Evolutionary conservation across 352 stramenopile species (phyloP).

Genomic region (Phytophthora rubi): DNA sequence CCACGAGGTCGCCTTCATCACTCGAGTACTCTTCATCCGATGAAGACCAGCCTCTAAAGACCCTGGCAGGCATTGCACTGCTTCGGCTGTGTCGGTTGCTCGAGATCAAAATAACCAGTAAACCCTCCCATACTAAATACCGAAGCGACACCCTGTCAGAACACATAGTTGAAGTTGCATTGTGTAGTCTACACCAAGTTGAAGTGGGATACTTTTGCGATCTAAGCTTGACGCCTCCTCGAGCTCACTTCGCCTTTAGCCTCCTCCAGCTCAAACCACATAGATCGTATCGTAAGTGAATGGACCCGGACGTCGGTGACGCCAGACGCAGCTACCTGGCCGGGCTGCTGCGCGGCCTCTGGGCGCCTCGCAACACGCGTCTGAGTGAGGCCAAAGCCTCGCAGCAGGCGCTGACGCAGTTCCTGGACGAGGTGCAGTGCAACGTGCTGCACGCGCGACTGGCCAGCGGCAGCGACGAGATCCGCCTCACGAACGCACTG

Average conservation of each 20-base stretch:
- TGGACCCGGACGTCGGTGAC: conserved; percentile 49
- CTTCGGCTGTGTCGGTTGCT: conserved; percentile 24
- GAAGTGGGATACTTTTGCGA: conserved; percentile 24
- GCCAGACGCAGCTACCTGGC: conserved; percentile 66
- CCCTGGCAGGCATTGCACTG: not conserved
- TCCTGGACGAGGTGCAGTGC: conserved; percentile 78
- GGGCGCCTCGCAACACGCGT: conserved; percentile 47
- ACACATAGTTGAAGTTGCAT: conserved; percentile 28
- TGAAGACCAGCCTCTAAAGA: not conserved
- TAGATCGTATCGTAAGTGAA: conserved; percentile 9
- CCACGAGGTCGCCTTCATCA: conserved; percentile 20
- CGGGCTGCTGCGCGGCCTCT: conserved; percentile 68
- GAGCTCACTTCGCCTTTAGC: not conserved
- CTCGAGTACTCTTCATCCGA: not conserved
- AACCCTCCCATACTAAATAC: conserved; percentile 22
- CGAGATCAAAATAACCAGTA: not conserved
- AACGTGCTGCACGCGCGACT: conserved; percentile 64
- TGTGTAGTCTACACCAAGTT: not conserved
- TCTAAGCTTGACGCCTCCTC: conserved; percentile 15
- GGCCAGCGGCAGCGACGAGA: conserved; percentile 26
- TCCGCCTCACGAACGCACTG: conserved; percentile 26
- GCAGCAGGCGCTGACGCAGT: conserved; percentile 59
- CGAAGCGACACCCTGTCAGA: conserved; percentile 25
- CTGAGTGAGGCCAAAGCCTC: conserved; percentile 48
- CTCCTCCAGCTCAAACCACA: not conserved